Evolutionary conservation across 1,284 basidiomycete species (phyloP).

Genomic region (Sparassis latifolia): DNA sequence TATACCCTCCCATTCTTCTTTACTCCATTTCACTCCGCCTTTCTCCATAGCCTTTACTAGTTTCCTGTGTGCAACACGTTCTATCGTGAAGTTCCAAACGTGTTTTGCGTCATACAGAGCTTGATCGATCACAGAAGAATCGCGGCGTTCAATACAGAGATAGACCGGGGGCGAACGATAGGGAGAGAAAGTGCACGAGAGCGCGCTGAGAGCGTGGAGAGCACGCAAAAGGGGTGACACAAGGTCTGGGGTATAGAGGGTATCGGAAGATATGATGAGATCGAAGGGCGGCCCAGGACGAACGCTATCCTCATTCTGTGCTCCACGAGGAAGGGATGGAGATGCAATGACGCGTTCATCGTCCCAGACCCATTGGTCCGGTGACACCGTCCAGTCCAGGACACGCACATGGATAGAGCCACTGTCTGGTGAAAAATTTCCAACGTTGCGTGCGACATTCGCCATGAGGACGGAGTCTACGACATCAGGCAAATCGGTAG

Average conservation of each 20-base stretch:
- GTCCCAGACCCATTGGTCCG: constrained; percentile 51
- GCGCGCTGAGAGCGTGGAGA: constrained; percentile 45
- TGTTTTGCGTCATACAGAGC: constrained; percentile 47
- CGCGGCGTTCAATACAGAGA: constrained; percentile 73
- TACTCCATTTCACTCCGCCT: constrained; percentile 50
- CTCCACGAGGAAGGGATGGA: constrained; percentile 10
- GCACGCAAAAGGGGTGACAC: constrained; percentile 66
- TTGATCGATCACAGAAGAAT: constrained; percentile 56
- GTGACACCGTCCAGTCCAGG: constrained; percentile 58
- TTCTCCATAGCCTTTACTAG: constrained; percentile 59
- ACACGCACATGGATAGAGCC: constrained; percentile 45
- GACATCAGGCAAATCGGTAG: constrained; percentile 74
- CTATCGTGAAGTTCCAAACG: constrained; percentile 49
- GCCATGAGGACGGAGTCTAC: constrained; percentile 57
- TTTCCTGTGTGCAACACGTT: constrained; percentile 54
- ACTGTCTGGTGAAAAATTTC: constrained; percentile 31
- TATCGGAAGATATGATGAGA: constrained; percentile 81
- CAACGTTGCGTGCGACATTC: constrained; percentile 56
- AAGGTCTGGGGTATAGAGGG: constrained; percentile 66
- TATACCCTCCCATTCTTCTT: constrained; percentile 69
- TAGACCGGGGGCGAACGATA: constrained; percentile 44
- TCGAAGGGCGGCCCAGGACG: constrained; percentile 57
- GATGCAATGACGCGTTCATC: constrained; percentile 32
- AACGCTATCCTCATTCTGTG: constrained; percentile 1
- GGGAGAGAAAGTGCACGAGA: constrained; percentile 9